Conservation (phyloP, 352 stramenopile genomes). For the Phytopythium vexans region DNA sequence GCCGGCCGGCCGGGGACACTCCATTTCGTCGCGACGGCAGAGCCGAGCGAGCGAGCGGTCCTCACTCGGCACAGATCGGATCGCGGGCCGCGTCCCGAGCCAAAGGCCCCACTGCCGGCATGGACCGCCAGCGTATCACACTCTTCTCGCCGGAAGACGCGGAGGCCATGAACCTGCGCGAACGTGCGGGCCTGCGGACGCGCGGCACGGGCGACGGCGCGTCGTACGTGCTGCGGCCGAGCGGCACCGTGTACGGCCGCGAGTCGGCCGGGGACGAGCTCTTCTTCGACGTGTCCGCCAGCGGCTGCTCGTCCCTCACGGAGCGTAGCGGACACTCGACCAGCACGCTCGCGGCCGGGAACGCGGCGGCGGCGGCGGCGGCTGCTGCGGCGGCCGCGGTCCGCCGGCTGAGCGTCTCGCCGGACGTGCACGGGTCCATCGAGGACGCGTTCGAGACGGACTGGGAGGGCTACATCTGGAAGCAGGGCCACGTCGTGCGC, state of each 20-base stretch:
- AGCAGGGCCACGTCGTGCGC: constrained; percentile 83
- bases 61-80: constrained; percentile 12
- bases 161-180: constrained; percentile 64
- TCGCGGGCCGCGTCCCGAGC: background rate
- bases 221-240: constrained; percentile 58
- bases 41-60: too few species aligned
- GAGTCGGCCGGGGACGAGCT: constrained; percentile 46
- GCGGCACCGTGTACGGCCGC: constrained; percentile 58
- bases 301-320: constrained; percentile 35
- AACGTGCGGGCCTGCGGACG: constrained; percentile 39
- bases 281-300: constrained; percentile 50
- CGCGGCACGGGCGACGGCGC: constrained; percentile 32
- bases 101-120: constrained; percentile 1
- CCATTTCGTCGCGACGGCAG: too few species aligned
- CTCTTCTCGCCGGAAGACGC: constrained; percentile 72
- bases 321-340: constrained; percentile 41
- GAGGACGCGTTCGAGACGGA: constrained; percentile 86
- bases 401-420: constrained; percentile 59
- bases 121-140: constrained; percentile 64
- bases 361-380: constrained; percentile 5
- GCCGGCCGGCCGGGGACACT: too few species aligned
- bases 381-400: constrained; percentile 8
- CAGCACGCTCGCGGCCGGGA: constrained; percentile 13
- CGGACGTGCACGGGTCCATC: constrained; percentile 65
- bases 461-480: constrained; percentile 88